Evolutionary conservation across 2,329 filamentous ascomycete species (phyloP).

Genomic region (Clonostachys solani): DNA sequence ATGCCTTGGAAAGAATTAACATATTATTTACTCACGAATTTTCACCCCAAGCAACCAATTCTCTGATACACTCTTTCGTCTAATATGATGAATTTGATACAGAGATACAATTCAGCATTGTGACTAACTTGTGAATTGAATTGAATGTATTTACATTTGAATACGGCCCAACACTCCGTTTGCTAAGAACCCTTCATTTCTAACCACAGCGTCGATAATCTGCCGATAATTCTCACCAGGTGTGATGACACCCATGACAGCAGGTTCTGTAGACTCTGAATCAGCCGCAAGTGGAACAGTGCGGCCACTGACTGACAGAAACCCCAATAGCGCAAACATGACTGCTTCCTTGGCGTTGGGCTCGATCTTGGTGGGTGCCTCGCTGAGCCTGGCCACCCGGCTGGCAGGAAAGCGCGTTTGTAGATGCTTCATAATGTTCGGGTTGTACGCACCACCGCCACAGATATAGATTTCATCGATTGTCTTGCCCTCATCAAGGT

Average conservation of each 20-base stretch:
- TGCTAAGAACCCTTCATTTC: neutral
- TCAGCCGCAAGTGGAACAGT: slow-evolving; percentile 1
- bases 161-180: neutral
- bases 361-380: slow-evolving; percentile 40
- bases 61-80: no score
- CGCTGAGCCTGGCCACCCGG: slow-evolving; percentile 47
- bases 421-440: slow-evolving; percentile 51
- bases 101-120: no score
- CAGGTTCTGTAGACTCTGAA: slow-evolving; percentile 31
- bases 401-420: slow-evolving; percentile 39
- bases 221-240: slow-evolving; percentile 38
- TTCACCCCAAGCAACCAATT: no score
- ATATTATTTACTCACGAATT: no score
- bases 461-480: slow-evolving; percentile 56
- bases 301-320: slow-evolving; percentile 21
- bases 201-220: slow-evolving; percentile 22
- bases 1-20: no score
- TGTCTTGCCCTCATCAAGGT: slow-evolving; percentile 12
- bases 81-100: no score
- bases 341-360: slow-evolving; percentile 50
- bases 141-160: neutral
- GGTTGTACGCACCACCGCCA: slow-evolving; percentile 52
- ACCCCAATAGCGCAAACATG: slow-evolving; percentile 27
- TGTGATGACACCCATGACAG: slow-evolving; percentile 38
- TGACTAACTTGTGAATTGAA: no score